Conservation (phyloP, 176 grass and related monocot genomes). For the Hordeum vulgare region MorexV3_pseudomolecules_assembly NC_058520.1:457478622-457479121, state of each 20-base stretch:
- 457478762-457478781: not conserved
- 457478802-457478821: not conserved
- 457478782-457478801: not conserved
- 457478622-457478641: too few species aligned
- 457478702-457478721: too few species aligned
- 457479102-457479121: not conserved
- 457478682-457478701: too few species aligned
- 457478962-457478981: conserved; percentile 16
- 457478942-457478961: conserved; percentile 25
- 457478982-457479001: conserved; percentile 22
- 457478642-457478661: too few species aligned
- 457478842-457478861: not conserved
- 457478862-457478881: not conserved
- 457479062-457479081: not conserved
- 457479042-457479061: not conserved
- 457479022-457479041: not conserved
- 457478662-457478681: too few species aligned
- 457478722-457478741: too few species aligned
- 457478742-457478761: not conserved
- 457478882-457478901: not conserved
- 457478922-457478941: conserved; percentile 22
- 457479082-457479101: conserved; percentile 18
- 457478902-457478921: conserved; percentile 19
- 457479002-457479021: conserved; percentile 18
- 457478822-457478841: not conserved